Evolutionary conservation across 371 early-diverging fungal genomes (phyloP), one percentile per base, ranked within the genome.

Genomic region (Zychaea mexicana): DNA sequence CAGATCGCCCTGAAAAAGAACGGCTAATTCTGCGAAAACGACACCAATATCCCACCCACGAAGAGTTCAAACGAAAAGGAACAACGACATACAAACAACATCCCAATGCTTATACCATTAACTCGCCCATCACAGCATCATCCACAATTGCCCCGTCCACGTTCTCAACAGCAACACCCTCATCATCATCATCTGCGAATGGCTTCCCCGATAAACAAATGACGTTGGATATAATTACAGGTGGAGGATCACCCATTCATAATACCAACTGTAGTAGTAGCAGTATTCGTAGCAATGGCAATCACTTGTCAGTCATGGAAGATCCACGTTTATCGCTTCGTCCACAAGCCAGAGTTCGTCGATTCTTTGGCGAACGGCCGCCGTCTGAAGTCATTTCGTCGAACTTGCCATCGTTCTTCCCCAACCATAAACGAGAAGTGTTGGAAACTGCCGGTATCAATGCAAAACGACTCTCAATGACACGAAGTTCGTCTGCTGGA

Each of bases 311-410:
- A 4, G 49, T 49, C 21, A 12, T 42, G 15, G 31, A 55, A 7
- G n/a, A 55, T n/a, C 31, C 24, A 39, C 57, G 26, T 7, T 21
- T 52, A n/a, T 31, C 65, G 0, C 22, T 49, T 22, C 72, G 63
- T 39, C 71, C 57, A 32, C 52, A 62, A 69, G 61, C 57, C 27
- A 63, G 62, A 21, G 64, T 66, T 7, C 70, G 64, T 30, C 73
- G 75, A 33, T 92, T 96, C 71, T 95, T 98, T 72, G 96, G 96
- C 32, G 94, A 95, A 72, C 91, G 97, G 10, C 98, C 98, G 2
- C 94, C 96, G 0, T 93, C 94, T 2, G 95, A 94, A 72, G 77
- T 93, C 52, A 96, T 98, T 69, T 89, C 91, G 8, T 89, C 88
- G 64, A 91, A 96, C 66, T 79, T 98, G 31, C 87, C 88, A 30